Conservation (phyloP, 805 yeast genomes). For the Candida manassasensis region DNA sequence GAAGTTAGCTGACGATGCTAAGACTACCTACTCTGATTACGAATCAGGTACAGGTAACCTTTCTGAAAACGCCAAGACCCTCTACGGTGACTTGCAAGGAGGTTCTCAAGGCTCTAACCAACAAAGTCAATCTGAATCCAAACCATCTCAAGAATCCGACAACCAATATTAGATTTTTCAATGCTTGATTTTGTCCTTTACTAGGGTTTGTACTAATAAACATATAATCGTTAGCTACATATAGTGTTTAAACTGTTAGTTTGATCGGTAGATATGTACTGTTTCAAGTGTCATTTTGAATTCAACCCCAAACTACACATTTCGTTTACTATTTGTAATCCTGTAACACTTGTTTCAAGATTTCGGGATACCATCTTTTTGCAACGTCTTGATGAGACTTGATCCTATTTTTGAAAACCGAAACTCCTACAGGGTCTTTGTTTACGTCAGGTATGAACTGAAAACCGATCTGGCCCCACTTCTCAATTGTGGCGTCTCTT, state of each 20-base stretch:
- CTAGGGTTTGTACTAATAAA: too few relatives aligned
- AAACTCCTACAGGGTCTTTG: constrained; percentile 42
- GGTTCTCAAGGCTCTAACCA: neutral
- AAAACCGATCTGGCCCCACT: constrained; percentile 38
- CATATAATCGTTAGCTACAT: too few relatives aligned
- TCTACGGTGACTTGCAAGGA: constrained; percentile 23
- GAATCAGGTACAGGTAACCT: constrained; percentile 23
- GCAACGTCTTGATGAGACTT: constrained; percentile 43
- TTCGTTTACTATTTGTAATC: constrained; percentile 13
- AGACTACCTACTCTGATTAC: constrained; percentile 32
- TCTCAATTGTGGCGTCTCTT: constrained; percentile 31
- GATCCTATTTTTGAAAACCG: constrained; percentile 43
- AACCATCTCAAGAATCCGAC: neutral
- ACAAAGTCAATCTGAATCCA: neutral
- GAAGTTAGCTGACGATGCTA: constrained; percentile 27
- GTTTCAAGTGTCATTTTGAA: too few relatives aligned
- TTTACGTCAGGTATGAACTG: constrained; percentile 34
- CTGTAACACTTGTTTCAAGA: constrained; percentile 29
- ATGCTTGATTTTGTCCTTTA: too few relatives aligned
- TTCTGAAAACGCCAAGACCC: constrained; percentile 33
- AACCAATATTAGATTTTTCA: too few relatives aligned
- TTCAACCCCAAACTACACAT: too few relatives aligned
- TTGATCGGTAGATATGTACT: too few relatives aligned
- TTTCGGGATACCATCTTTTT: constrained; percentile 38
- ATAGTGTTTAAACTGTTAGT: too few relatives aligned